A percentile compares a stretch with the other conserved stretches of the same genome.
Conservation (phyloP, 1,284 basidiomycete genomes). For the Irpex rosettiformis region DNA sequence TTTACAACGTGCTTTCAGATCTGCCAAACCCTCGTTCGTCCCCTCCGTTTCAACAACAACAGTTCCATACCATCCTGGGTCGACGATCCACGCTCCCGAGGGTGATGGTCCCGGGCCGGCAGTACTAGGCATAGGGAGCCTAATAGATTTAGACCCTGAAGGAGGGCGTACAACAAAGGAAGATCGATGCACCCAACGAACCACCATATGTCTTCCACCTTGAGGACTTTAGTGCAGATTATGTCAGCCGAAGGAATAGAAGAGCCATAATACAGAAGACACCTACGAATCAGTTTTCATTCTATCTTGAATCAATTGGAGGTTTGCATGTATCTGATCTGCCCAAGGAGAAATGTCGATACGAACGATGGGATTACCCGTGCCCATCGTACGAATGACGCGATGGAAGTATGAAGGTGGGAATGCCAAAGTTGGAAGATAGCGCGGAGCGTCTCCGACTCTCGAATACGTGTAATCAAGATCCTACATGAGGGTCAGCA, state of each 20-base stretch:
- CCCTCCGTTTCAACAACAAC: constrained; percentile 80
- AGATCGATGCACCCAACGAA: constrained; percentile 79
- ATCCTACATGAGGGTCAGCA: constrained; percentile 45
- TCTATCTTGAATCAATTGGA: constrained; percentile 74
- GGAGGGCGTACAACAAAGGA: constrained; percentile 60
- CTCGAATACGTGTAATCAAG: constrained; percentile 75
- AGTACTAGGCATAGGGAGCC: constrained; percentile 25
- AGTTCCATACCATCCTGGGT: constrained; percentile 75
- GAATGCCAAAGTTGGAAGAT: constrained; percentile 72
- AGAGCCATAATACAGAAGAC: not conserved
- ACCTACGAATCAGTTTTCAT: constrained; percentile 77
- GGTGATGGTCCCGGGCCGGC: constrained; percentile 26
- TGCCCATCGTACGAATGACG: constrained; percentile 57
- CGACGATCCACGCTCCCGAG: constrained; percentile 49
- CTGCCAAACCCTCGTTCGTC: constrained; percentile 77
- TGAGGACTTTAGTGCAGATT: constrained; percentile 50
- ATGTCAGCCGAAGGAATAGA: not conserved
- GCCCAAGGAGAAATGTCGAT: constrained; percentile 75
- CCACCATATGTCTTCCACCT: constrained; percentile 71
- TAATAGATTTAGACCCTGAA: constrained; percentile 22
- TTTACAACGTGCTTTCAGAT: constrained; percentile 70
- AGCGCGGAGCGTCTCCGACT: constrained; percentile 71
- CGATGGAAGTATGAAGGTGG: constrained; percentile 83
- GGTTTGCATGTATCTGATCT: constrained; percentile 64
- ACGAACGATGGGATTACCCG: constrained; percentile 67